Evolutionary conservation across 306 rosid species (phyloP), one percentile per base, ranked within the genome.

Genomic region (Gastrolobium bilobum): DNA sequence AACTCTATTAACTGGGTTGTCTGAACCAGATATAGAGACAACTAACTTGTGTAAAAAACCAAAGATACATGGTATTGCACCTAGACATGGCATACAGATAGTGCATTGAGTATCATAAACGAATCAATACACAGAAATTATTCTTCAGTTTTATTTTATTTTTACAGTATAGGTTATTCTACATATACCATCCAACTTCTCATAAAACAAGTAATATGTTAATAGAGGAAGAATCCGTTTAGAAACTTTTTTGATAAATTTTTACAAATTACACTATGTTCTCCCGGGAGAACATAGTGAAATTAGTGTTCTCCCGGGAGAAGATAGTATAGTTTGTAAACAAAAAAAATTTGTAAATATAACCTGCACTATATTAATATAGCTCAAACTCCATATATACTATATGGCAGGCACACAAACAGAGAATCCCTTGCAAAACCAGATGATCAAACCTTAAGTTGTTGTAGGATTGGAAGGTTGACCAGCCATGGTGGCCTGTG

Each of bases 401-500:
- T 4, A 20, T 20, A 20, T 20, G 26, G 26, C 1, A 20, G 0
- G 26, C 26, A 20, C 26, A 20, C 26, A 20, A 20, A 20, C 26
- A 20, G 26, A 20, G 26, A 20, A 20, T 20, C 3, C 20, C 33
- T 52, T 20, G 71, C 51, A 43, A 50, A 50, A 73, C 68, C 43
- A 79, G 59, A 68, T 77, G 35, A 50, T 34, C 73, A 79, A 52
- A 38, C 74, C 68, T 40, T 60, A 31, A 40, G 71, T 9, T 10
- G 75, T 39, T 15, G 72, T 42, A 44, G 84, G 79, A 31, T 51
- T 60, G 56, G 83, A 30, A 52, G 78, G 44, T 11, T 70, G 58
- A 34, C 1, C 77, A 31, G 4, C 42, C 4, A 6, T 37, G 39
- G 65, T 14, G 14, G 10, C 54, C 6, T 35, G 73, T 50, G 64